Percentiles rank a stretch among this genome's conserved stretches.
phyloP scores from a whole-genome alignment of 2,329 filamentous ascomycete species.

The Falciphora oryzae region DNA sequence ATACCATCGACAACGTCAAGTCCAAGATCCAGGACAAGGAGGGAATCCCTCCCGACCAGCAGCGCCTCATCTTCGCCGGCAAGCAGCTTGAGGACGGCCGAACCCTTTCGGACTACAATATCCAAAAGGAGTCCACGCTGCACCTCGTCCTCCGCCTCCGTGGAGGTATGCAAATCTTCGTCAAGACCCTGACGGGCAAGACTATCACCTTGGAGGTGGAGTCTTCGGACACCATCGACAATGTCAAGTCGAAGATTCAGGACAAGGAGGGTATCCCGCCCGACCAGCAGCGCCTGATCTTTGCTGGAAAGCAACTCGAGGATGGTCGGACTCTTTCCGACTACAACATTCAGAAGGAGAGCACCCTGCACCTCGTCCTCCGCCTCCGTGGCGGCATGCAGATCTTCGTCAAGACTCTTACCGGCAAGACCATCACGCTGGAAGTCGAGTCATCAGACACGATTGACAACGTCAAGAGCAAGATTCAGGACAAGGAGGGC shows the following conservation, averaged over 20 bases:
- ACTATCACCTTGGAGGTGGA: constrained; percentile 91
- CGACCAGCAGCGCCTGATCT: constrained; percentile 93
- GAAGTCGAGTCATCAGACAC: constrained; percentile 87
- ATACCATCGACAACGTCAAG: constrained; percentile 93
- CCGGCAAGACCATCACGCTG: constrained; percentile 89
- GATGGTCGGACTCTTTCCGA: constrained; percentile 86
- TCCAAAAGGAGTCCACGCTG: constrained; percentile 61
- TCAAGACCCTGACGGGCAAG: constrained; percentile 87
- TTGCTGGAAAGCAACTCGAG: constrained; percentile 93
- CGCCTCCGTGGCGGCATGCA: constrained; percentile 88
- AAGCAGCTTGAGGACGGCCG: constrained; percentile 45
- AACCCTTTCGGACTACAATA: constrained; percentile 81
- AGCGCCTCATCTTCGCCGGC: constrained; percentile 81
- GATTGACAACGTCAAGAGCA: constrained; percentile 90
- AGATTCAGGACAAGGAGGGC: constrained; percentile 91
- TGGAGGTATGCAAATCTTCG: constrained; percentile 65
- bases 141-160: constrained; percentile 70
- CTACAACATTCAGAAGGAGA: constrained; percentile 96
- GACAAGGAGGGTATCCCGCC: constrained; percentile 97
- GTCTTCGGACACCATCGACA: constrained; percentile 87
- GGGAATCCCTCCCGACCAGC: constrained; percentile 83
- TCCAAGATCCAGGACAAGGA: constrained; percentile 89
- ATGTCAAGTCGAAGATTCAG: constrained; percentile 95
- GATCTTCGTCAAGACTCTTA: constrained; percentile 81
- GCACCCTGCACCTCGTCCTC: constrained; percentile 77